These are phyloP conservation scores for Euphorbia neoarborescens DNA, from an alignment of 441 rosid genomes.

Conservation along the genomic window DNA sequence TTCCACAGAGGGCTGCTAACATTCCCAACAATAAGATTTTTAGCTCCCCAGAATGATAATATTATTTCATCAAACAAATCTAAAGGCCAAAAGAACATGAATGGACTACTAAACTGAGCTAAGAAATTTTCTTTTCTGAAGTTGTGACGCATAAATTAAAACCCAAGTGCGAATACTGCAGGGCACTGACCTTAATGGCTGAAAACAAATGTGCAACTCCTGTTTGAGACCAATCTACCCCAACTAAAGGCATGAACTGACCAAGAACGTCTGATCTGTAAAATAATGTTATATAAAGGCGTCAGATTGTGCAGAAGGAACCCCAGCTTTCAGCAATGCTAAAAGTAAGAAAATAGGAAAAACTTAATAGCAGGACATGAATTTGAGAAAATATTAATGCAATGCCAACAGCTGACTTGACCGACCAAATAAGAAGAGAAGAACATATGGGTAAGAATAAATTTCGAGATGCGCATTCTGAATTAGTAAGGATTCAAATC, in stretches of 20 bases:
- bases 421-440: constrained; percentile 3
- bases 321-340: not conserved
- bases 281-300: constrained; percentile 18
- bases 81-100: constrained; percentile 10
- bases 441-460: constrained; percentile 8
- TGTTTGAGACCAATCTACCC: constrained; percentile 91
- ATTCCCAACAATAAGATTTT: not conserved
- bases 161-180: constrained; percentile 14
- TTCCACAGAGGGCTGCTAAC: not conserved
- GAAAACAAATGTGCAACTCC: constrained; percentile 92
- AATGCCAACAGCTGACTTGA: constrained; percentile 15
- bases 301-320: constrained; percentile 17
- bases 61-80: constrained; percentile 11
- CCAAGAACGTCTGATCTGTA: constrained; percentile 94
- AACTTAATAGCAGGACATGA: not conserved
- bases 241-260: constrained; percentile 97
- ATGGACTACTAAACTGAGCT: not conserved
- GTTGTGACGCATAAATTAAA: not conserved
- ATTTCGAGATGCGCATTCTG: constrained; percentile 1
- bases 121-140: constrained; percentile 4
- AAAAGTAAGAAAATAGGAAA: not conserved
- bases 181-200: constrained; percentile 65
- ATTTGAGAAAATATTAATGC: constrained; percentile 11
- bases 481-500: constrained; percentile 11
- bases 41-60: not conserved